phyloP scores from a whole-genome alignment of 2,329 filamentous ascomycete genomes.

The Aspergillus sp. region DNA sequence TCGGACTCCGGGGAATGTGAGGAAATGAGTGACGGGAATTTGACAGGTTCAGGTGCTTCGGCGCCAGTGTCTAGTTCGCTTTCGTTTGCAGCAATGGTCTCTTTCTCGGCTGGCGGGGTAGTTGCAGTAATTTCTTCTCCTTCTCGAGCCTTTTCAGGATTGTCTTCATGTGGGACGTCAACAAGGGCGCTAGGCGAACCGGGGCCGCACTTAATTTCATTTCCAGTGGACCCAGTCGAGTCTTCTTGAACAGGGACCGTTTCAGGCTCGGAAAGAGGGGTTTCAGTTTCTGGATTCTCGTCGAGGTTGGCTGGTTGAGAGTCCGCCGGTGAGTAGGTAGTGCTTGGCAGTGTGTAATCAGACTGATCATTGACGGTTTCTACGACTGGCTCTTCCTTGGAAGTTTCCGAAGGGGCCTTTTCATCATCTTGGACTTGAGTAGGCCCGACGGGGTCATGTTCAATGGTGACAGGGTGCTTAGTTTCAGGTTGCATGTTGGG shows the following conservation, averaged over 20 bases:
- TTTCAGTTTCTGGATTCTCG: slow-evolving; percentile 11
- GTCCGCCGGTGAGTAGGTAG: slow-evolving; percentile 8
- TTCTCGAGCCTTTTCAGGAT: slow-evolving; percentile 24
- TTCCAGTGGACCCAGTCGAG: slow-evolving; percentile 24
- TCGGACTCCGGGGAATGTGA: slow-evolving; percentile 19
- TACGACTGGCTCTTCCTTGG: neutral
- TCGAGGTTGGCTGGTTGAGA: neutral
- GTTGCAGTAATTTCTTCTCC: slow-evolving; percentile 25
- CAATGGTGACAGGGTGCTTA: slow-evolving; percentile 2
- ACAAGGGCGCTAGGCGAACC: slow-evolving; percentile 31
- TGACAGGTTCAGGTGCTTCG: slow-evolving; percentile 16
- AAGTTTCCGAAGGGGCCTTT: slow-evolving; percentile 1
- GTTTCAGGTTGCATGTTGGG: slow-evolving; percentile 16
- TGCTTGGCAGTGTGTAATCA: slow-evolving; percentile 1
- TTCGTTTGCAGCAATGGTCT: slow-evolving; percentile 17
- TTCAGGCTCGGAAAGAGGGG: slow-evolving; percentile 26
- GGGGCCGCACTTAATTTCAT: slow-evolving; percentile 28
- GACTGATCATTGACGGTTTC: neutral
- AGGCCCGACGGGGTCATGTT: slow-evolving; percentile 1
- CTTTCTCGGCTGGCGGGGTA: slow-evolving; percentile 18
- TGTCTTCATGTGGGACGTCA: slow-evolving; percentile 29
- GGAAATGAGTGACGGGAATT: slow-evolving; percentile 14
- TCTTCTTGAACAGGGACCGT: slow-evolving; percentile 22
- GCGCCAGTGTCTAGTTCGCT: slow-evolving; percentile 16
- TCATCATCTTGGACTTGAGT: slow-evolving; percentile 3